These are phyloP conservation scores for Xylaria venustula DNA, from an alignment of 495 filamentous ascomycete genomes.

Conservation along the genomic window DNA sequence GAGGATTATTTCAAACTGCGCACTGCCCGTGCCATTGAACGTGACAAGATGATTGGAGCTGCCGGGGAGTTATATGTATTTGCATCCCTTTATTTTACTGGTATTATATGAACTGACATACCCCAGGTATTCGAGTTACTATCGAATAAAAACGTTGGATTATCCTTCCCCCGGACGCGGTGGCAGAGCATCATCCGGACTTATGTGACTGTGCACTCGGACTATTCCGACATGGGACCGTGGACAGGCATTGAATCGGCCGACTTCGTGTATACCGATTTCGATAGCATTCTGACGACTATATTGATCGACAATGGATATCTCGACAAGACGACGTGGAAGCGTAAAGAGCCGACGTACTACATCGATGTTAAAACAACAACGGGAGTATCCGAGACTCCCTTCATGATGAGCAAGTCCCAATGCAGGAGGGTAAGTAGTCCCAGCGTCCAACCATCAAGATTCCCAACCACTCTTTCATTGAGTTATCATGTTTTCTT, in stretches of 20 bases:
- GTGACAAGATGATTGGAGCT: background rate
- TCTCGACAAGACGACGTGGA: constrained; percentile 17
- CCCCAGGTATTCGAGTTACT: background rate
- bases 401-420: background rate
- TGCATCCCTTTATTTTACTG: background rate
- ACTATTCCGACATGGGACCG: constrained; percentile 31
- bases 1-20: background rate
- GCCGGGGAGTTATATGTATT: background rate
- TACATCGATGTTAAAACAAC: constrained; percentile 48
- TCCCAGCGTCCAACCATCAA: background rate
- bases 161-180: background rate
- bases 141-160: background rate
- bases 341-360: constrained; percentile 28
- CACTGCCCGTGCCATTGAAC: background rate
- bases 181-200: constrained; percentile 44
- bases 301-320: background rate
- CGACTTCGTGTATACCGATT: constrained; percentile 41
- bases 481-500: background rate
- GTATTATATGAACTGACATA: background rate
- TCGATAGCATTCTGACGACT: constrained; percentile 24
- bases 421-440: background rate
- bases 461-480: background rate
- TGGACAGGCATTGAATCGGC: constrained; percentile 39
- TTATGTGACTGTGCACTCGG: constrained; percentile 30
- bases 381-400: constrained; percentile 1